Base-by-base conservation (phyloP, 2,329 filamentous ascomycete genomes). In the Fusarium proliferatum region DNA sequence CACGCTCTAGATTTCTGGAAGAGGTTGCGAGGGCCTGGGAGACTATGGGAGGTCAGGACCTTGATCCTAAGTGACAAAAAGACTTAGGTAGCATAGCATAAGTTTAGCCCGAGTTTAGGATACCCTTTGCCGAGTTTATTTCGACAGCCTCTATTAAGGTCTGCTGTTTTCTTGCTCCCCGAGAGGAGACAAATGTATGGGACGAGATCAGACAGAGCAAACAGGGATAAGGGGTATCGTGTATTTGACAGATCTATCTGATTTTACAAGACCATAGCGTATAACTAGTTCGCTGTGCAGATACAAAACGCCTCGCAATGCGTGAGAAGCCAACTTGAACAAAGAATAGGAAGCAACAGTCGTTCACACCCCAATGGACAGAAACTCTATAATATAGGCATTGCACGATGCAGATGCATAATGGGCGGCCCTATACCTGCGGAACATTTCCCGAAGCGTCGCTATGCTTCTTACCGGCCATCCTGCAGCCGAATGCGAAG, bases 251-350 rank as follows among this genome's bases (percentile, higher is more conserved):
- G 49, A 49, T 72, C 30, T 59, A 57, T 72, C 42, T 61, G 61
- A 38, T 34, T 59, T 46, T 38, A 49, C 42, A 17, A 59, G 51
- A 43, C n/a, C 53, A 42, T 38, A 46, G 45, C 58, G 58, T 21
- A 60, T 56, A 41, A 69, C 19, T 43, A 48, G 64, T 30, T 26
- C 34, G 30, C 28, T 64, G 28, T 23, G 28, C 33, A 56, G 52
- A 38, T 52, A 62, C 55, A 57, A 66, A 66, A 73, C 73, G 55
- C 74, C 74, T 60, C 57, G 63, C 73, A 49, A 76, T 76, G 74
- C 68, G 42, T 30, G 53, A 39, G 41, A 21, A 52, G 34, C 34
- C 23, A 34, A 33, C 23, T 19, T 53, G 21, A 38, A 36, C 26
- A 36, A 39, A 36, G 17, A 49, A 17, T 17, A 42, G 51, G 11